phyloP scores from a whole-genome alignment of 2,329 filamentous ascomycete species.

The Colletotrichum melonis region DNA sequence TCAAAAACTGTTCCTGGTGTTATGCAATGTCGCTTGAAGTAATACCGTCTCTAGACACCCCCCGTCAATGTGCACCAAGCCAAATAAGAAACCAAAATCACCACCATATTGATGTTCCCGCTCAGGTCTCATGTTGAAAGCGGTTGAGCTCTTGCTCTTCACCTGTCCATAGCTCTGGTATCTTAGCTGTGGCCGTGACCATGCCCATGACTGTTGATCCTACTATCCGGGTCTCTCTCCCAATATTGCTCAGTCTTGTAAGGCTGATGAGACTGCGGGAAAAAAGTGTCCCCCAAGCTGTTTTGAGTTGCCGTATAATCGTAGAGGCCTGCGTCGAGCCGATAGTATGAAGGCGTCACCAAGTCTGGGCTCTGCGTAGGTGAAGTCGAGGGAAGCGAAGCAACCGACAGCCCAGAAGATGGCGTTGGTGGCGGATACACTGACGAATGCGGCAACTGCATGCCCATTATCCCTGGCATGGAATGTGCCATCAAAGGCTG shows the following conservation, averaged over 20 bases:
- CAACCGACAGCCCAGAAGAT: background rate
- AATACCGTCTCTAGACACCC: background rate
- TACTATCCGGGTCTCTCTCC: background rate
- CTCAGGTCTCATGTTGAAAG: too few relatives aligned
- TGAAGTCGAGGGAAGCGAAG: background rate
- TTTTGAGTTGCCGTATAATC: background rate
- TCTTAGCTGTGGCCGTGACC: background rate
- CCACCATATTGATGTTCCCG: too few relatives aligned
- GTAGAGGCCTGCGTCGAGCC: background rate
- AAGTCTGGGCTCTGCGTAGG: conserved; percentile 6
- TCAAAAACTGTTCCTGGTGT: background rate
- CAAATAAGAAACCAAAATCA: background rate
- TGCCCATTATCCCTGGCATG: background rate
- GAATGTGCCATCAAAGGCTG: background rate
- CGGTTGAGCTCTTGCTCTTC: too few relatives aligned
- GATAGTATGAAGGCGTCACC: background rate
- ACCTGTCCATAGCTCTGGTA: background rate
- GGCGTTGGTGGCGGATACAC: background rate
- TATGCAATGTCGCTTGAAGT: background rate
- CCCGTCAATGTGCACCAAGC: background rate
- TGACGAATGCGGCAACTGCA: background rate
- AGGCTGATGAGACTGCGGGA: background rate
- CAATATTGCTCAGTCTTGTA: background rate
- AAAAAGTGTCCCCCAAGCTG: background rate
- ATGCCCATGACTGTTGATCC: background rate